Base-by-base conservation (phyloP, 2,329 filamentous ascomycete species). In the Lithohypha guttulata region DNA sequence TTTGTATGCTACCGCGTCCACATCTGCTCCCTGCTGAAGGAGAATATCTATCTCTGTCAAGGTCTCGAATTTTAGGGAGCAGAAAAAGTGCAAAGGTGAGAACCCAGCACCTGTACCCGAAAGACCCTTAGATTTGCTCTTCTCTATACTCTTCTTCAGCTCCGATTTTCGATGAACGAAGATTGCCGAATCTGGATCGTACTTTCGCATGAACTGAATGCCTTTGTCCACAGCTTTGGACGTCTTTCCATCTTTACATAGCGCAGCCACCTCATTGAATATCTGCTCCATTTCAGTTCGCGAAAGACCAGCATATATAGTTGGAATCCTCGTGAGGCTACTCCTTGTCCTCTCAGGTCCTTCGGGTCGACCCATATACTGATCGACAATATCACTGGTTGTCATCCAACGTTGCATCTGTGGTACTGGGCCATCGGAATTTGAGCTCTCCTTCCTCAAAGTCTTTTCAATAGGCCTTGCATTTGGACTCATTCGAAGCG, bases 81-180 rank as follows among this genome's bases (percentile, higher is more conserved):
- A 39, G 38, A 50, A 47, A 31, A 45, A 49, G 37, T 50, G 48
- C 2, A 50, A 27, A 10, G 48, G 44, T 9, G 46, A 30, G 28
- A 47, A 50, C 2, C 48, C 48, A 23, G 41, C 34, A 3, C 48
- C 48, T 2, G 48, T 47, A 8, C 39, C 41, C 3, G 48, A 42
- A 27, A 50, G 34, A 2, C 48, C 48, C 6, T 33, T 26, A 2
- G 21, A 33, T n/a, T 23, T 28, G 22, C 37, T 22, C 20, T 34
- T 40, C 21, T 43, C 42, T 14, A 50, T 45, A 20, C 47, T 49
- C 14, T 45, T 43, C 26, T 45, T 43, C 15, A 50, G 28, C 19
- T 48, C 46, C 10, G 36, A 19, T 14, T 36, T 41, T 2, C 48
- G 46, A 36, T 45, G 44, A n/a, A 49, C 32, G 30, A 48, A 45